Evolutionary conservation across 2,329 filamentous ascomycete species (phyloP), one percentile per base, ranked within the genome.

Genomic region (Malbranchea zuffiana): DNA sequence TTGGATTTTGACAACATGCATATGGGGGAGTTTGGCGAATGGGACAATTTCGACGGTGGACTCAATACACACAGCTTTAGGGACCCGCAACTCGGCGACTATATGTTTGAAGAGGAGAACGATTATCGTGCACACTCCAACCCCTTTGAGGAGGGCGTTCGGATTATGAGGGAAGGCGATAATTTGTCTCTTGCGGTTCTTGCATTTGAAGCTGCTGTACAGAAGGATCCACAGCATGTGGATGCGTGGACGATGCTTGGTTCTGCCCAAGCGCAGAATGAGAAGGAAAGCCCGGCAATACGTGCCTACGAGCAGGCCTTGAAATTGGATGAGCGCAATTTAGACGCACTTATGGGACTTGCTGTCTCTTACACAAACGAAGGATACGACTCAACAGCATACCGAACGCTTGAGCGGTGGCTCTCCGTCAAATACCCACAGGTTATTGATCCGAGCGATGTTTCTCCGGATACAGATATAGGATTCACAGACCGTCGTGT

Each of bases 281-380:
- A 98, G 61, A 98, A 98, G 65, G 90, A 98, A 60, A 82, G 85
- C 6, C 88, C 90, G 0, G 90, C 90, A 2, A 95, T 98, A 47
- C 80, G 90, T 21, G 90, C 90, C 3, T 69, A 96, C 42, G 88
- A 96, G 60, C 82, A 90, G 56, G 86, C 88, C 1, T 65, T 95
- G 45, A 88, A 87, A 59, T 69, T 90, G 18, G 87, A 96, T 51
- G 80, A 86, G 1, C 79, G 77, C 51, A 95, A 94, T 55, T 72
- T 92, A 13, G 75, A 83, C 42, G 88, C 87, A 1, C 71, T 98
- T 30, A 96, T 98, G 88, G 87, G 85, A 1, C 68, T 98, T 35
- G 86, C 88, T 10, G 88, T 98, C 13, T 93, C 84, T 4, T 98
- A 98, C 62, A 98, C 90, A 32, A 98, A 98, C 63, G 90, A 98